phyloP scores from a whole-genome alignment of 352 stramenopile species.

The Blastocystis sp. region DNA sequence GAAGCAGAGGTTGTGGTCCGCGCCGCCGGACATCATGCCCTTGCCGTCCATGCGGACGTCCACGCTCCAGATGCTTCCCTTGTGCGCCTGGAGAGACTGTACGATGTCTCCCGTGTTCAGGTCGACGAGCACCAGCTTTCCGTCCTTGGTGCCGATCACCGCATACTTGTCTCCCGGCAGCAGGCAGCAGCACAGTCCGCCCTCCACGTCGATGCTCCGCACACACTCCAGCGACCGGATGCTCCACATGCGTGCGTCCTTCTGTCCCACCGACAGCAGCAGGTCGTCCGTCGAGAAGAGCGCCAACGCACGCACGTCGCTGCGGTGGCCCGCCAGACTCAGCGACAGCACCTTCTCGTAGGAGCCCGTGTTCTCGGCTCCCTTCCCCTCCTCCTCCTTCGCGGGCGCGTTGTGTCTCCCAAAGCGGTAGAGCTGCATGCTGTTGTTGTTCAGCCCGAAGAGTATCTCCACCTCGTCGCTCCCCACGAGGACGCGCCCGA shows the following conservation, averaged over 20 bases:
- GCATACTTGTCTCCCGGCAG: conserved; percentile 88
- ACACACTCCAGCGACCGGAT: conserved; percentile 76
- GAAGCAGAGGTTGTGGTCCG: conserved; percentile 94
- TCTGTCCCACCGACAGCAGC: conserved; percentile 73
- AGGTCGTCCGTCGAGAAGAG: conserved; percentile 77
- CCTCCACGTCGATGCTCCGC: conserved; percentile 72
- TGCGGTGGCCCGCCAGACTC: conserved; percentile 76
- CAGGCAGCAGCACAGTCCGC: conserved; percentile 83
- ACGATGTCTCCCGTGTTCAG: conserved; percentile 82
- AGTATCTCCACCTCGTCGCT: conserved; percentile 69
- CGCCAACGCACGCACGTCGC: conserved; percentile 75
- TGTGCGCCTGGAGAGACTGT: conserved; percentile 74
- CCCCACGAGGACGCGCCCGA: conserved; percentile 41
- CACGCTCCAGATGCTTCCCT: conserved; percentile 87
- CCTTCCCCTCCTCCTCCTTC: conserved; percentile 3
- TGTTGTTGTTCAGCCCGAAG: conserved; percentile 78
- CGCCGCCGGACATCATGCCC: conserved; percentile 82
- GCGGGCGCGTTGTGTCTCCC: conserved; percentile 40
- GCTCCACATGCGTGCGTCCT: conserved; percentile 82
- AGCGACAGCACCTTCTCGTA: conserved; percentile 61
- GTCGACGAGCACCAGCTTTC: conserved; percentile 71
- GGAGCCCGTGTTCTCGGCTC: conserved; percentile 30
- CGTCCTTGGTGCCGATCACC: conserved; percentile 80
- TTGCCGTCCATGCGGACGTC: conserved; percentile 80
- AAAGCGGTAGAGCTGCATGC: conserved; percentile 72